Base-by-base conservation (phyloP, 805 yeast genomes). In the Hanseniaspora mollemarum region DNA sequence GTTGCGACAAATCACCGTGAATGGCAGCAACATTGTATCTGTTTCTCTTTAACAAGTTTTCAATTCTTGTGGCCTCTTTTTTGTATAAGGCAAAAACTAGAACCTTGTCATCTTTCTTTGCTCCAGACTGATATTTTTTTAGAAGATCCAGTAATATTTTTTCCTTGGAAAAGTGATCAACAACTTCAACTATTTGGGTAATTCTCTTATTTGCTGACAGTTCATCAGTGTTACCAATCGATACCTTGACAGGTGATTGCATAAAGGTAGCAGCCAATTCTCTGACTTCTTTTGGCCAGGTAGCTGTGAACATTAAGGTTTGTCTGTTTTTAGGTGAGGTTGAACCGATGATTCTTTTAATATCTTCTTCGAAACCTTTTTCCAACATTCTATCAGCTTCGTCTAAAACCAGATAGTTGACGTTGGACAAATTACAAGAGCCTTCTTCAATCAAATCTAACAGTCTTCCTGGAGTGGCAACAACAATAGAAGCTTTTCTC, bases 301-400 rank as follows among this genome's bases (percentile, higher is more conserved):
- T 92, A n/a, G 99, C 99, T 9, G 98, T 90, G 69, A 92, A 92
- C 97, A 92, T 92, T 56, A 92, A 73, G 0, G 98, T 92, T 68
- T 90, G 97, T 70, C 97, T 73, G 24, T 66, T 63, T 2, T 61
- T 48, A 29, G 67, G 61, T 22, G 75, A 71, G 15, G 86, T 74
- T 52, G 72, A 70, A 42, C 81, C 76, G 62, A 92, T 78, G 57
- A 92, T 87, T 56, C 75, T 72, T 64, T 84, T 87, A 62, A 92
- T 90, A 67, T 90, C 98, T 64, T 90, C 94, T 69, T 94, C 97
- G 61, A 92, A 92, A 33, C 99, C 99, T 67, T 85, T 92, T 66
- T 92, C 98, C 54, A 92, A 76, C 97, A 92, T 90, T 70, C 99
- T 78, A 67, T 92, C 99, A 35, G 98, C 99, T 71, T 92, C 99